Evolutionary conservation across 2,329 filamentous ascomycete genomes (phyloP), one percentile per base, ranked within the genome.

Genomic region (Neocucurbitaria cava): DNA sequence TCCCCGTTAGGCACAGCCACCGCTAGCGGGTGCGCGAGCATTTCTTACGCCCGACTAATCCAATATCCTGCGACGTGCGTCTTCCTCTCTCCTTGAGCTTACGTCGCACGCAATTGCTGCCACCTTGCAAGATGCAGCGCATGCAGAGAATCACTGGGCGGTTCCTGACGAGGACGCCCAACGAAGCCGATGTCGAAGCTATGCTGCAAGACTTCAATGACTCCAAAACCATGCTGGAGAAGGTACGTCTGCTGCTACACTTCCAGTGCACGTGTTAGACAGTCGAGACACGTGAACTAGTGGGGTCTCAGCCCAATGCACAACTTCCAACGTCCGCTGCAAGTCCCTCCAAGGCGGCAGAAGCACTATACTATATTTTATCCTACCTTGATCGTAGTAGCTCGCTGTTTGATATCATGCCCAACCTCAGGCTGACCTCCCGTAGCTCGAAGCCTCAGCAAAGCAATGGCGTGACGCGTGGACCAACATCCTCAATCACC

Each of bases 161-260:
- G 75, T 85, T 93, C 70, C 83, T 87, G 77, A 86, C 85, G 69
- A 84, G 87, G 58, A 86, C 87, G 21, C 89, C 88, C 52, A 89
- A 95, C 75, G 89, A 91, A 71, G 88, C 88, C 61, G 89, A 91
- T 70, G 87, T 94, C 41, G 87, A 88, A 10, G 83, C 88, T 40
- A 81, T 95, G 49, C 79, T 96, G 52, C 88, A 86, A 65, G 91
- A 95, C 69, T 95, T 92, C 71, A 89, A 92, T 64, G 88, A 93
- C 74, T 89, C 88, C 23, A 89, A 95, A 73, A 85, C 85, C 62
- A 84, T 93, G 71, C 82, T 95, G 59, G 83, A 85, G 61, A 87
- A 87, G 81, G 90, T 92, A 79, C 53, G 78, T 67, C 26, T 45
- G 46, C 47, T 58, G 51, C 45, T 50, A 41, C 26, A 52, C 53